Conservation (phyloP, 305 asterid genomes). For the Striga hermonthica region DNA sequence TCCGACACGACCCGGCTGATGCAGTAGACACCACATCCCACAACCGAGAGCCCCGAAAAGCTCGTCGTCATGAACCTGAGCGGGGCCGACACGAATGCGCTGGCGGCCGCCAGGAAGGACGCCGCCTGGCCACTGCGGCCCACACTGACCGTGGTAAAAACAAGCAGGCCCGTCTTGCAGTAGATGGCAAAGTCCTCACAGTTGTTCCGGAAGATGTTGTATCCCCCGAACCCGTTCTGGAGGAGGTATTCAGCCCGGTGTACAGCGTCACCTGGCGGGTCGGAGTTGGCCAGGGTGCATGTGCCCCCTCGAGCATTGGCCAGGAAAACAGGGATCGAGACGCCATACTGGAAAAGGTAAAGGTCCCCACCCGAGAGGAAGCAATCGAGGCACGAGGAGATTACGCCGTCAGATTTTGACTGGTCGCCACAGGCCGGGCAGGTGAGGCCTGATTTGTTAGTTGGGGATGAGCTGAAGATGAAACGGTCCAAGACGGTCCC, state of each 20-base stretch:
- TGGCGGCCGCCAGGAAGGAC: constrained; percentile 63
- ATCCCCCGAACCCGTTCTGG: constrained; percentile 75
- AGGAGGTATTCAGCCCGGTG: constrained; percentile 78
- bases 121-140: constrained; percentile 92
- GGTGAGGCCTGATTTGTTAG: constrained; percentile 44
- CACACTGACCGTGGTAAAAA: constrained; percentile 53
- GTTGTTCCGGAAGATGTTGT: constrained; percentile 67
- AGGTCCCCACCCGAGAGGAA: constrained; percentile 69
- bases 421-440: constrained; percentile 85
- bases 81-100: constrained; percentile 62
- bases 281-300: constrained; percentile 67
- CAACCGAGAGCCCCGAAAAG: constrained; percentile 49
- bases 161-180: constrained; percentile 84
- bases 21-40: constrained; percentile 76
- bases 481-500: constrained; percentile 65
- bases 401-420: constrained; percentile 60
- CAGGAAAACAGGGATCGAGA: constrained; percentile 52
- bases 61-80: constrained; percentile 75
- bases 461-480: constrained; percentile 68
- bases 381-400: constrained; percentile 86
- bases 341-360: constrained; percentile 61
- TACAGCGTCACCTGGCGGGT: constrained; percentile 60
- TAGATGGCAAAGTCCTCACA: constrained; percentile 91
- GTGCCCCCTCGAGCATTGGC: constrained; percentile 92
- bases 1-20: constrained; percentile 65